These are phyloP conservation scores for Benincasa hispida DNA, from an alignment of 306 rosid species.

Conservation along the genomic window DNA sequence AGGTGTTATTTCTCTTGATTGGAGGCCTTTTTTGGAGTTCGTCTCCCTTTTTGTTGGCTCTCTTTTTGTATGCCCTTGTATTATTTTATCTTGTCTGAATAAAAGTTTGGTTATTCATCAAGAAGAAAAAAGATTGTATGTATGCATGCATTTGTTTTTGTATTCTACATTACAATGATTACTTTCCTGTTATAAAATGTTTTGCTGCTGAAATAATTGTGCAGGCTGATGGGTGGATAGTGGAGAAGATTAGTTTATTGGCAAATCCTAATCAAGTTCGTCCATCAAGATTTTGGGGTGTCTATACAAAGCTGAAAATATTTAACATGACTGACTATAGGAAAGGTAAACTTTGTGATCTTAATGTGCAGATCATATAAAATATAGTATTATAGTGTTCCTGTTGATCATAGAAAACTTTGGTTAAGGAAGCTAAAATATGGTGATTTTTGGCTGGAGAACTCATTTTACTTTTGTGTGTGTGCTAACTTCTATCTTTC, in stretches of 20 bases:
- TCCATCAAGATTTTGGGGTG: conserved; percentile 97
- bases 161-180: not conserved
- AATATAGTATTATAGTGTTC: not conserved
- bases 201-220: conserved; percentile 11
- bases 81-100: too few relatives aligned
- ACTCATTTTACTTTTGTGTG: not conserved
- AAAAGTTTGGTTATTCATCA: not conserved
- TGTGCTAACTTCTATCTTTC: not conserved
- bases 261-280: conserved; percentile 92
- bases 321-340: conserved; percentile 90
- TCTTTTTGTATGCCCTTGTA: not conserved
- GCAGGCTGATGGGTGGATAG: conserved; percentile 97
- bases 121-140: not conserved
- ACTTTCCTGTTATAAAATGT: conserved; percentile 9
- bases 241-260: conserved; percentile 76
- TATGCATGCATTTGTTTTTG: not conserved
- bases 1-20: not conserved
- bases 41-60: not conserved
- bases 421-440: not conserved
- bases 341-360: conserved; percentile 44
- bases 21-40: not conserved
- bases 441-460: not conserved
- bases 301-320: conserved; percentile 84
- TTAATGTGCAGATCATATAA: not conserved
- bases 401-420: not conserved